Evolutionary conservation across 352 stramenopile species (phyloP).

Genomic region (Saprolegnia parasitica): DNA sequence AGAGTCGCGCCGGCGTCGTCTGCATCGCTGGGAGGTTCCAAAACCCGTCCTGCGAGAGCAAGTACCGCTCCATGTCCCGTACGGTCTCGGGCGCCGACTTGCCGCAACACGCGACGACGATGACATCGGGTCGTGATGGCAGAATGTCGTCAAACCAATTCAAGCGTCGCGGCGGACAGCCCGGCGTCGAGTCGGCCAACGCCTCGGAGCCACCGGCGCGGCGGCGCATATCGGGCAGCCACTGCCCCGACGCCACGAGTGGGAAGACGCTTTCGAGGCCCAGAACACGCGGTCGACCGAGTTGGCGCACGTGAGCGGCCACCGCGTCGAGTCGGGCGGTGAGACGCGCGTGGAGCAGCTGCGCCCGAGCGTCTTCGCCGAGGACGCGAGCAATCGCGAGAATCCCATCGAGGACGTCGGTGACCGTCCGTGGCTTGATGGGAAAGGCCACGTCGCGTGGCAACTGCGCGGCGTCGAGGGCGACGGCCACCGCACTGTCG

Average conservation of each 20-base stretch:
- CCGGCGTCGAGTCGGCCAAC: slow-evolving; percentile 13
- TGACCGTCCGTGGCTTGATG: slow-evolving; percentile 7
- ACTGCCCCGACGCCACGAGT: slow-evolving; percentile 27
- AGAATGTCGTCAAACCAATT: slow-evolving; percentile 20
- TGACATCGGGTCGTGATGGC: slow-evolving; percentile 10
- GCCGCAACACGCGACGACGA: slow-evolving; percentile 29
- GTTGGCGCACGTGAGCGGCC: background rate
- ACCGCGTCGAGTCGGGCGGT: slow-evolving; percentile 5
- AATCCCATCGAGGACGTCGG: slow-evolving; percentile 10
- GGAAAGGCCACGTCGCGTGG: background rate
- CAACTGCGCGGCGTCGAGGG: background rate
- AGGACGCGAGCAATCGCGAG: background rate
- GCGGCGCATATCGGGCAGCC: slow-evolving; percentile 29
- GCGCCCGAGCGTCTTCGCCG: slow-evolving; percentile 2
- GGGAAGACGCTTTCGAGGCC: slow-evolving; percentile 29
- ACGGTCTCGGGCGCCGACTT: slow-evolving; percentile 11
- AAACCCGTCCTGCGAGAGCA: slow-evolving; percentile 16
- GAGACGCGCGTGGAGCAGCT: background rate
- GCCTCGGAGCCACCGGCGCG: slow-evolving; percentile 24
- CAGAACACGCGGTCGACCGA: background rate
- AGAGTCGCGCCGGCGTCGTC: slow-evolving; percentile 8
- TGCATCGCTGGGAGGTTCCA: slow-evolving; percentile 28
- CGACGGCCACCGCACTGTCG: slow-evolving; percentile 10
- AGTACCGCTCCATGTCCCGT: slow-evolving; percentile 15
- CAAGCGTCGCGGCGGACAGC: slow-evolving; percentile 20